Conservation (phyloP, 2,329 filamentous ascomycete species). For the Mariannaea elegans region DNA sequence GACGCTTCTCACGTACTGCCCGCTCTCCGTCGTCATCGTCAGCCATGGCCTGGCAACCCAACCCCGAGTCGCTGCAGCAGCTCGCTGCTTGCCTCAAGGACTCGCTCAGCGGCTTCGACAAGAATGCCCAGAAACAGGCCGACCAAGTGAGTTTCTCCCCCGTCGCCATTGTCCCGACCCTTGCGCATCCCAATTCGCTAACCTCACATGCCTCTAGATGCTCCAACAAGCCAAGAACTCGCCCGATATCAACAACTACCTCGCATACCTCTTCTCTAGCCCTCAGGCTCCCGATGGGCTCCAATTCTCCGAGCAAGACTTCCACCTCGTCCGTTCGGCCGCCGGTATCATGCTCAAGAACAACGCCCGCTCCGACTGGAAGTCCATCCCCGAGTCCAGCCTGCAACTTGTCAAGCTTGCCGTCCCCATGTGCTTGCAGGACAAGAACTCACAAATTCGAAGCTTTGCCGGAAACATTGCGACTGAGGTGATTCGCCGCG, state of each 20-base stretch:
- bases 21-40: constrained; percentile 26
- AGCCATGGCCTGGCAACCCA: constrained; percentile 91
- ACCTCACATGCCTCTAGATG: constrained; percentile 69
- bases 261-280: constrained; percentile 88
- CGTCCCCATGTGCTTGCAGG: constrained; percentile 81
- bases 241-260: constrained; percentile 96
- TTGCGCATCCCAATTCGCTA: constrained; percentile 28
- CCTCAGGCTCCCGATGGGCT: constrained; percentile 68
- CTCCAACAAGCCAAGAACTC: constrained; percentile 87
- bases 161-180: neutral
- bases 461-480: constrained; percentile 93
- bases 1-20: constrained; percentile 25
- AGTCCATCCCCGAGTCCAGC: constrained; percentile 76
- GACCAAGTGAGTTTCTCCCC: constrained; percentile 71
- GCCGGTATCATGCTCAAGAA: constrained; percentile 97
- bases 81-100: constrained; percentile 89
- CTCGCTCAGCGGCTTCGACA: constrained; percentile 86
- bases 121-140: constrained; percentile 84
- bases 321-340: constrained; percentile 82
- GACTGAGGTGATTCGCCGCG: constrained; percentile 86
- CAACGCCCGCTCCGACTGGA: constrained; percentile 80
- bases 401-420: constrained; percentile 81
- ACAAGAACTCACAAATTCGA: constrained; percentile 83
- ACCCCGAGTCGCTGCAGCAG: constrained; percentile 86
- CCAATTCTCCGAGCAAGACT: constrained; percentile 66